Evolutionary conservation across 495 filamentous ascomycete genomes (phyloP).

Genomic region (Daldinia grandis): DNA sequence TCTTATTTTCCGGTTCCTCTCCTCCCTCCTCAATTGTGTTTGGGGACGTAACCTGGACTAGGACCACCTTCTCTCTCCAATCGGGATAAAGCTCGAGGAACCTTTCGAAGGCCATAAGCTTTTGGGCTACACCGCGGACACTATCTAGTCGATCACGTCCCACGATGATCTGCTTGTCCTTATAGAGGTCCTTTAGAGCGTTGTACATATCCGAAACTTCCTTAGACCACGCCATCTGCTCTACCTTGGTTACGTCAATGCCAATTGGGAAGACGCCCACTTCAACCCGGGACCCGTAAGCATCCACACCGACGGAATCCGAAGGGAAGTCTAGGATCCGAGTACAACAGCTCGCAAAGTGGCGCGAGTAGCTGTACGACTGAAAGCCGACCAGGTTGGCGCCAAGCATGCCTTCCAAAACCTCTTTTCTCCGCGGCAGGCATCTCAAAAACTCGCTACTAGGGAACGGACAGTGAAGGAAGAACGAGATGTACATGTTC

Average conservation of each 20-base stretch:
- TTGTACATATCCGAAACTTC: slow-evolving; percentile 73
- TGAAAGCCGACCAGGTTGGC: slow-evolving; percentile 94
- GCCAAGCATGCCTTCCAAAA: slow-evolving; percentile 85
- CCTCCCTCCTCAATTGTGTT: slow-evolving; percentile 77
- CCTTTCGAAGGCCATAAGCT: slow-evolving; percentile 89
- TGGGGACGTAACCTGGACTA: slow-evolving; percentile 93
- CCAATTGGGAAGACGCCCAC: slow-evolving; percentile 93
- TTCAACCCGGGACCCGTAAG: slow-evolving; percentile 85
- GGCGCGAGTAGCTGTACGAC: slow-evolving; percentile 88
- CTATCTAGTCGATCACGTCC: slow-evolving; percentile 92
- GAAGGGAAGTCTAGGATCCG: slow-evolving; percentile 87
- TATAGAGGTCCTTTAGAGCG: slow-evolving; percentile 74
- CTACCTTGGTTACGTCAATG: slow-evolving; percentile 78
- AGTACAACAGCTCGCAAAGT: slow-evolving; percentile 92
- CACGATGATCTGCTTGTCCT: slow-evolving; percentile 88
- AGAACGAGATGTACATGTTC: slow-evolving; percentile 89
- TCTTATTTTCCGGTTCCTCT: slow-evolving; percentile 73
- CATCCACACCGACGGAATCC: slow-evolving; percentile 79
- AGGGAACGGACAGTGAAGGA: slow-evolving; percentile 90
- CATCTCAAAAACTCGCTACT: slow-evolving; percentile 93
- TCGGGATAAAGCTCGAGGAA: slow-evolving; percentile 88
- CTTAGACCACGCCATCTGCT: slow-evolving; percentile 73
- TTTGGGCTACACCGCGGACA: slow-evolving; percentile 89
- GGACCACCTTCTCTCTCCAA: slow-evolving; percentile 89
- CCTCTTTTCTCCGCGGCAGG: slow-evolving; percentile 82